These are phyloP conservation scores for Globisporangium emineosum DNA, from an alignment of 352 stramenopile genomes.

Conservation along the genomic window DNA sequence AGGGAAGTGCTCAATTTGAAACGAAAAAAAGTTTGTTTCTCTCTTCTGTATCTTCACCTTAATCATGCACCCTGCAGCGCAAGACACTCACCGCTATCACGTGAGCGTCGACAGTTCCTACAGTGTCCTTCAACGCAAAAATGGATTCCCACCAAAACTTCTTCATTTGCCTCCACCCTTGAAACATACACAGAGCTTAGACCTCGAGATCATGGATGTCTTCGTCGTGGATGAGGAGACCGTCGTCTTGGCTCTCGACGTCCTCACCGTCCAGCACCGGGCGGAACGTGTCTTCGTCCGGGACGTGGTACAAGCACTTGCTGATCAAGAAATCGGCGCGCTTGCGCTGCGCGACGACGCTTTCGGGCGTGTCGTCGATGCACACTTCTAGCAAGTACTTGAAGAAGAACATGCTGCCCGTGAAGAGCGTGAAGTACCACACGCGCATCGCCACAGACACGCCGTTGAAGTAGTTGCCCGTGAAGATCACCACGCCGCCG, in stretches of 20 bases:
- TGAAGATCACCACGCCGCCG: slow-evolving; percentile 91
- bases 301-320: slow-evolving; percentile 84
- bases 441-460: slow-evolving; percentile 49
- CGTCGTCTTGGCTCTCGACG: slow-evolving; percentile 36
- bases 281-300: slow-evolving; percentile 54
- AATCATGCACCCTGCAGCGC: not conserved
- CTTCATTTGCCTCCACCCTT: not conserved
- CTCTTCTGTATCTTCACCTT: not conserved
- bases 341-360: slow-evolving; percentile 69
- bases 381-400: slow-evolving; percentile 74
- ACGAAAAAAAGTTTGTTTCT: too few species aligned
- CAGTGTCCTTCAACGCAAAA: not conserved
- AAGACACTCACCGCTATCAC: too few species aligned
- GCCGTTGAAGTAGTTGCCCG: slow-evolving; percentile 73
- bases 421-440: slow-evolving; percentile 83
- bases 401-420: slow-evolving; percentile 79
- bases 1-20: too few species aligned
- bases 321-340: slow-evolving; percentile 84
- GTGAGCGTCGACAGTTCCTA: not conserved
- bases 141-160: not conserved
- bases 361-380: slow-evolving; percentile 72
- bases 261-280: slow-evolving; percentile 26
- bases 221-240: slow-evolving; percentile 50
- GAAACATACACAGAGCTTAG: not conserved
- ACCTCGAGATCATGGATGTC: slow-evolving; percentile 31